Base-by-base conservation (phyloP, 257 asterid species). In the Schizonepeta tenuifolia region DNA sequence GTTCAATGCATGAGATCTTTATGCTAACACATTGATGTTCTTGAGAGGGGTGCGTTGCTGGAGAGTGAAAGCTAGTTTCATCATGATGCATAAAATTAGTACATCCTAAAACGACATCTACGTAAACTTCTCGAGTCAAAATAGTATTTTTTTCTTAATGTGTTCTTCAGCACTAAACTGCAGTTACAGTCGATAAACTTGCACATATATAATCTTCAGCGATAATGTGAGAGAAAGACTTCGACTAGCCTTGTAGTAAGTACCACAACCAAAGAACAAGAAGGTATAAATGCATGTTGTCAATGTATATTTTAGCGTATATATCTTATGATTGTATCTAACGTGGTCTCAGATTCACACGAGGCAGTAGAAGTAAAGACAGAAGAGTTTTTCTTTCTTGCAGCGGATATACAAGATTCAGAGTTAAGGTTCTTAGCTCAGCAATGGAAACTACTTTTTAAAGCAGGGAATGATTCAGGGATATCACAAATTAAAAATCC, bases 401-500 rank as follows among this genome's bases (percentile, higher is more conserved):
- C 41, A 72, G 22, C 57, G 6, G 26, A 31, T 49, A 61, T 10
- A n/a, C 4, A 9, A 40, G 9, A 56, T 56, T 10, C 28, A 56
- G 17, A 41, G 22, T 55, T 22, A 40, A 0, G 41, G 24, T 31
- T 58, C 33, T 12, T 14, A 59, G 54, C 44, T 12, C 9, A 59
- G 54, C 38, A 59, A 20, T 15, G 57, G 28, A 33, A 28, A 62
- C 63, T 49, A 62, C 6, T 69, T 13, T 13, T 18, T 35, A 21
- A 21, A 49, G 33, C 55, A 26, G 11, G 8, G 22, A 59, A 15
- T 46, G 26, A 17, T 59, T 49, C 33, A 24, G 11, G 8, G 11
- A 51, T 7, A 51, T 51, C 13, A 9, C 26, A 49, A 12, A 65
- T 31, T 20, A 53, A 60, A 62, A 80, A 50, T n/a, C 8, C 24